Evolutionary conservation across 2,329 filamentous ascomycete genomes (phyloP).

Genomic region (Apiospora pterosperma): DNA sequence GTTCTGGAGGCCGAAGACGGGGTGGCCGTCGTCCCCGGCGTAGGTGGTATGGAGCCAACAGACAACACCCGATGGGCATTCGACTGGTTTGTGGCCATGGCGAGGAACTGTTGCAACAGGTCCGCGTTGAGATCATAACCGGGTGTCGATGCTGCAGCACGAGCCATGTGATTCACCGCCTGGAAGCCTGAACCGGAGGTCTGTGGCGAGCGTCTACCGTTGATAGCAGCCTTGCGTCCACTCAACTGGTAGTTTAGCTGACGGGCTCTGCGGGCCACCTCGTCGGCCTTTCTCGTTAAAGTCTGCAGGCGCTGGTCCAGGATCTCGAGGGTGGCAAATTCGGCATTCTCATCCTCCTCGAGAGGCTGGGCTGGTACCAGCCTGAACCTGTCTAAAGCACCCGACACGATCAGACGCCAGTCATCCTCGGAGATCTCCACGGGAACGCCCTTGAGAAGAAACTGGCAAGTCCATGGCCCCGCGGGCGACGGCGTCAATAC

Average conservation of each 20-base stretch:
- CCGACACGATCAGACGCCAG: conserved; percentile 78
- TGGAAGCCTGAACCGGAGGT: conserved; percentile 32
- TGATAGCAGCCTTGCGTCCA: conserved; percentile 69
- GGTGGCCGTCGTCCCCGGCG: neutral
- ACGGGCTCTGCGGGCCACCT: conserved; percentile 59
- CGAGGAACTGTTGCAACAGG: conserved; percentile 56
- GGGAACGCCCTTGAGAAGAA: conserved; percentile 74
- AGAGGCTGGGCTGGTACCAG: conserved; percentile 78
- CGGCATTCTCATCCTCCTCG: conserved; percentile 81
- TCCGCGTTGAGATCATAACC: conserved; percentile 50
- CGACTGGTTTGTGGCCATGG: too few species aligned
- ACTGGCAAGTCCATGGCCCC: conserved; percentile 78
- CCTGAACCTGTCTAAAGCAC: conserved; percentile 68
- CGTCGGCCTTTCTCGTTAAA: too few species aligned
- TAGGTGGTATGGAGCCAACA: conserved; percentile 15
- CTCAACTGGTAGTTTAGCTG: conserved; percentile 80
- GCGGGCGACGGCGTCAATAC: too few species aligned
- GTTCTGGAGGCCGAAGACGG: too few species aligned
- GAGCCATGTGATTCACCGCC: conserved; percentile 25
- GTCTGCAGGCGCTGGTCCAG: conserved; percentile 73
- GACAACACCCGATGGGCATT: conserved; percentile 23
- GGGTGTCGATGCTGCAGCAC: conserved; percentile 26
- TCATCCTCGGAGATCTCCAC: conserved; percentile 88
- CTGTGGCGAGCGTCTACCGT: conserved; percentile 52
- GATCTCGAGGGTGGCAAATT: conserved; percentile 79